Evolutionary conservation across 2,329 filamentous ascomycete species (phyloP), one percentile per base, ranked within the genome.

Genomic region (Diaporthe sp.): DNA sequence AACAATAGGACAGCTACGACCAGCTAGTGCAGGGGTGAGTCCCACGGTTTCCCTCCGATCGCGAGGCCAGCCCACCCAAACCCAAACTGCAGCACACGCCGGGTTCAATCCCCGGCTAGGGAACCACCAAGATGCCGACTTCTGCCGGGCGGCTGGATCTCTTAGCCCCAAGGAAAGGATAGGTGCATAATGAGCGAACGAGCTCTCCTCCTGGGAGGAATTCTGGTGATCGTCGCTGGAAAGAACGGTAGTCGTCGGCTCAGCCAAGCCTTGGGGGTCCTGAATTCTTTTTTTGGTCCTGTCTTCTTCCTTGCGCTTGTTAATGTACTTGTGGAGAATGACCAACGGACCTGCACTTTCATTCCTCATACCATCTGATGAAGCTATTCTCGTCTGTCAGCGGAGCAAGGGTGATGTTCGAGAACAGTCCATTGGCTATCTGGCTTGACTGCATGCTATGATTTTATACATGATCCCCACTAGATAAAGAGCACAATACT

Each of bases 11-110:
- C 42, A 15, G 1, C 4, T 17, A 12, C 8, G 60, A 47, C 60
- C 60, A 30, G 40, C 40, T 64, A 42, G 60, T 42, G 60, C 60
- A 64, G 60, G 60, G 60, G 60, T 64, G 40, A 64, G 60, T 64
- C 25, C 25, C 40, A 28, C 9, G 17, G 17, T 17, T 19, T 33
- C 54, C 19, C 10, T 33, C 54, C 19, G 13, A 40, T 7, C n/a
- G 35, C 13, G 15, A 40, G 55, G 22, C 55, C 40, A 4, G 33
- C 55, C 55, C 22, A 40, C 19, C 40, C n/a, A n/a, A n/a, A 12
- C 7, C 58, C 58, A 61, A 64, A 64, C 60, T 64, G 60, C 40
- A 30, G 60, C 60, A 42, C 15, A 33, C 1, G 8, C 28, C 60
- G 42, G 60, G 60, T 64, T 64, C 60, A n/a, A 64, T 45, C 6